Evolutionary conservation across 495 filamentous ascomycete species (phyloP).

Genomic region (Corynascus novoguineensis): DNA sequence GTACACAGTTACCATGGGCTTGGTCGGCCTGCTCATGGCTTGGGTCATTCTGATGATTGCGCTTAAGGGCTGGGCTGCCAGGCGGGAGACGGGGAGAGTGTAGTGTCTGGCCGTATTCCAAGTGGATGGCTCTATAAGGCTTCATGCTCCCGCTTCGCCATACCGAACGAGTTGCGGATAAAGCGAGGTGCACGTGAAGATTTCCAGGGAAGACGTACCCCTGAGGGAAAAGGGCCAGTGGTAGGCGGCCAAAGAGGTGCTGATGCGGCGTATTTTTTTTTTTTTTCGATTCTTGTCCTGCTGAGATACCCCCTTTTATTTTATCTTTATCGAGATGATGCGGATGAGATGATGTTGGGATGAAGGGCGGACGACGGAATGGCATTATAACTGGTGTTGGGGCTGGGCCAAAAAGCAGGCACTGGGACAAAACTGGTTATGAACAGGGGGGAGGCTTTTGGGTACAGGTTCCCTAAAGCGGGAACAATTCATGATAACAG

Average conservation of each 20-base stretch:
- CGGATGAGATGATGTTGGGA: slow-evolving; percentile 6
- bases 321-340: slow-evolving; percentile 5
- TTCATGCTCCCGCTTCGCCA: neutral
- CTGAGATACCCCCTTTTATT: slow-evolving; percentile 25
- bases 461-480: too few relatives aligned
- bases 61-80: slow-evolving; percentile 84
- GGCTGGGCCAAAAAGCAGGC: neutral
- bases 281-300: slow-evolving; percentile 22
- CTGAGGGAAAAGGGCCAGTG: too few relatives aligned
- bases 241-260: neutral
- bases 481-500: too few relatives aligned
- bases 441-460: neutral
- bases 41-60: slow-evolving; percentile 72
- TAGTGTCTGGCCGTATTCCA: neutral
- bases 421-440: neutral
- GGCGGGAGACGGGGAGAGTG: slow-evolving; percentile 43
- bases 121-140: too few relatives aligned
- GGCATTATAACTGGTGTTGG: neutral
- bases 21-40: slow-evolving; percentile 79
- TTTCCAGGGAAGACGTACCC: neutral
- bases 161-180: neutral
- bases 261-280: slow-evolving; percentile 14
- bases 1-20: slow-evolving; percentile 83
- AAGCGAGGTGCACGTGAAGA: neutral
- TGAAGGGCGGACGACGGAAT: neutral